A percentile compares a stretch with the other conserved stretches of the same genome.
These are phyloP conservation scores for Myxozyma melibiosi DNA, from an alignment of 805 yeast species.

Conservation along the genomic window DNA sequence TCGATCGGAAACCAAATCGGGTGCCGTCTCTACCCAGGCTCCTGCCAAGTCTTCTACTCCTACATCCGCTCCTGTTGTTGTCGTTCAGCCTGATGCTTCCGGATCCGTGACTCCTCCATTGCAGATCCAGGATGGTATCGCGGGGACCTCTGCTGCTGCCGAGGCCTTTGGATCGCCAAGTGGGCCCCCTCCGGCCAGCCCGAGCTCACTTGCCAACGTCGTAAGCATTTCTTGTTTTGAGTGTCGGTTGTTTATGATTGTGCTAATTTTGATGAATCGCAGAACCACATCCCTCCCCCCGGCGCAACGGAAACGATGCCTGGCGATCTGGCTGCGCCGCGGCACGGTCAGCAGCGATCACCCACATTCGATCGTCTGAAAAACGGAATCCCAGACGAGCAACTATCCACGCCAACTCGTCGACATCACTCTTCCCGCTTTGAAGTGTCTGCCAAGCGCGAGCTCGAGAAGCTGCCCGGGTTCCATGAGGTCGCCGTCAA, in stretches of 20 bases:
- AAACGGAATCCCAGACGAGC: constrained; percentile 67
- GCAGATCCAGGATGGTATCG: constrained; percentile 8
- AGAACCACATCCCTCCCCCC: constrained; percentile 38
- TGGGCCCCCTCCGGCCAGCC: background rate
- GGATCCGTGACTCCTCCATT: constrained; percentile 4
- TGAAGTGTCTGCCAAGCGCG: constrained; percentile 70
- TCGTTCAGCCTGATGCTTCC: constrained; percentile 1
- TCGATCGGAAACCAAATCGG: background rate
- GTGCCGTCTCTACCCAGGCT: constrained; percentile 8
- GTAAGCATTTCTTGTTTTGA: background rate
- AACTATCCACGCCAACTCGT: constrained; percentile 69
- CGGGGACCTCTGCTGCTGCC: constrained; percentile 9
- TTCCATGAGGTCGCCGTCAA: constrained; percentile 87
- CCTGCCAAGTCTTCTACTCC: constrained; percentile 23
- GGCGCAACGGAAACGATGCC: constrained; percentile 45
- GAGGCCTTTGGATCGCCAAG: constrained; percentile 20
- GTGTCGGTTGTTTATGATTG: too few species aligned
- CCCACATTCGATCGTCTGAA: constrained; percentile 60
- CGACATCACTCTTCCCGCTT: constrained; percentile 91
- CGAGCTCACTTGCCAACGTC: background rate
- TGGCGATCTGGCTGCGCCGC: constrained; percentile 38
- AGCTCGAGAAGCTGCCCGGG: constrained; percentile 73
- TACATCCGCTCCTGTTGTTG: background rate
- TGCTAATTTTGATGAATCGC: background rate
- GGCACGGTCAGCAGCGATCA: constrained; percentile 37